A percentile compares a stretch with the other conserved stretches of the same genome.
Conservation (phyloP, 1,139 yeast genomes). For the Debaryomyces nepalensis region DNA sequence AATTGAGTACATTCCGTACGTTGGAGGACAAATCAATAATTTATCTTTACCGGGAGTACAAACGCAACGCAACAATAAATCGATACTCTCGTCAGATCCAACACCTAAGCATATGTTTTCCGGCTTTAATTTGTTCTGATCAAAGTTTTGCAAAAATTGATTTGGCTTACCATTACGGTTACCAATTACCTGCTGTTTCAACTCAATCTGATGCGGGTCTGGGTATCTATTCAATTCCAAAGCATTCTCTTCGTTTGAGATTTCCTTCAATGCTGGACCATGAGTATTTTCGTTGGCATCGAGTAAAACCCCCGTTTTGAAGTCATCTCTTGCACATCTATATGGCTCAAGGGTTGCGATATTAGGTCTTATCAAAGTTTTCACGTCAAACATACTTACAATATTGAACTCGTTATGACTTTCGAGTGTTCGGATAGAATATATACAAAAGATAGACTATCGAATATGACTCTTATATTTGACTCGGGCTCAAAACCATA, state of each 20-base stretch:
- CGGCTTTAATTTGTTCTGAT: constrained; percentile 45
- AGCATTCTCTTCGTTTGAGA: constrained; percentile 29
- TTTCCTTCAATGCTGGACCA: constrained; percentile 70
- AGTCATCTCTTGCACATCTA: constrained; percentile 95
- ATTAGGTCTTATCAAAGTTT: constrained; percentile 77
- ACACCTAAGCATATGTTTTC: constrained; percentile 90
- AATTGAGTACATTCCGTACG: constrained; percentile 95
- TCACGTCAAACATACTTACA: constrained; percentile 54
- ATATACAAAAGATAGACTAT: not conserved
- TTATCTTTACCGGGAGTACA: constrained; percentile 85
- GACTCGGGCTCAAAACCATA: no score
- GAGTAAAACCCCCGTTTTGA: constrained; percentile 78
- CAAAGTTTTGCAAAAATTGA: constrained; percentile 21
- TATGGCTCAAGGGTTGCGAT: constrained; percentile 83
- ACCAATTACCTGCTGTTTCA: constrained; percentile 71
- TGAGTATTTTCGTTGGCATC: constrained; percentile 97
- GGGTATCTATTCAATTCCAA: constrained; percentile 86
- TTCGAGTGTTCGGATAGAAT: not conserved
- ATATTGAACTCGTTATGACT: not conserved
- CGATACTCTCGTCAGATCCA: constrained; percentile 97
- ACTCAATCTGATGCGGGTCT: constrained; percentile 89
- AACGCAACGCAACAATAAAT: constrained; percentile 80
- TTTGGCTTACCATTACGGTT: constrained; percentile 65
- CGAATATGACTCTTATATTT: constrained; percentile 8
- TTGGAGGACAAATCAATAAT: constrained; percentile 87